These are phyloP conservation scores for Isatis tinctoria DNA, from an alignment of 345 rosid genomes.

Conservation along the genomic window DNA sequence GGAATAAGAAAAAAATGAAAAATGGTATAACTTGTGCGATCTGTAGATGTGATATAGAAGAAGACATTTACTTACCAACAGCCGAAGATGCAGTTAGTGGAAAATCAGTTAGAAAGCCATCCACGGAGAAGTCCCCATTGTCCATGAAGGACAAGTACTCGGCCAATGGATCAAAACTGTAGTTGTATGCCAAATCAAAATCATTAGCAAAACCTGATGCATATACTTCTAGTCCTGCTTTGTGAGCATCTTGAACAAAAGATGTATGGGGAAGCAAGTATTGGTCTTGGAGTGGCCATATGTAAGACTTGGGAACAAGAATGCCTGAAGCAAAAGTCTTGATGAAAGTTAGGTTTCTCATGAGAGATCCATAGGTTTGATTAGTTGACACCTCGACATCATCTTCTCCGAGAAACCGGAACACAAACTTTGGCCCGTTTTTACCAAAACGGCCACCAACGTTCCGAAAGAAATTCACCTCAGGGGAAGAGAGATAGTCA, in stretches of 20 bases:
- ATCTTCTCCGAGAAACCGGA: constrained; percentile 50
- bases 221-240: constrained; percentile 74
- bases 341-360: constrained; percentile 57
- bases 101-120: constrained; percentile 85
- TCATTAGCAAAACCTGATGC: constrained; percentile 81
- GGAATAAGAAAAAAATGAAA: constrained; percentile 22
- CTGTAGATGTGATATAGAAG: neutral
- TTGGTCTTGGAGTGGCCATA: constrained; percentile 54
- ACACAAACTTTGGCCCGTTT: constrained; percentile 52
- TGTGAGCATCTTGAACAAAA: constrained; percentile 78
- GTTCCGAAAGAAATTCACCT: constrained; percentile 59
- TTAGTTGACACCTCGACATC: constrained; percentile 66
- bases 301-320: constrained; percentile 76
- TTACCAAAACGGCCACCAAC: constrained; percentile 45
- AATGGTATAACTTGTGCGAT: neutral
- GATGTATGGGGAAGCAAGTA: constrained; percentile 56
- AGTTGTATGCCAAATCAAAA: constrained; percentile 60
- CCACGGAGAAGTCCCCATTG: constrained; percentile 82
- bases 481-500: constrained; percentile 80
- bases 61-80: constrained; percentile 41
- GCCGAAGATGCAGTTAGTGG: constrained; percentile 79
- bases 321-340: constrained; percentile 96
- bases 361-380: constrained; percentile 65
- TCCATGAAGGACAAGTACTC: constrained; percentile 66
- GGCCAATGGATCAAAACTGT: constrained; percentile 74